These are phyloP conservation scores for Vigna radiata DNA, from an alignment of 306 rosid species.

Conservation along the genomic window DNA sequence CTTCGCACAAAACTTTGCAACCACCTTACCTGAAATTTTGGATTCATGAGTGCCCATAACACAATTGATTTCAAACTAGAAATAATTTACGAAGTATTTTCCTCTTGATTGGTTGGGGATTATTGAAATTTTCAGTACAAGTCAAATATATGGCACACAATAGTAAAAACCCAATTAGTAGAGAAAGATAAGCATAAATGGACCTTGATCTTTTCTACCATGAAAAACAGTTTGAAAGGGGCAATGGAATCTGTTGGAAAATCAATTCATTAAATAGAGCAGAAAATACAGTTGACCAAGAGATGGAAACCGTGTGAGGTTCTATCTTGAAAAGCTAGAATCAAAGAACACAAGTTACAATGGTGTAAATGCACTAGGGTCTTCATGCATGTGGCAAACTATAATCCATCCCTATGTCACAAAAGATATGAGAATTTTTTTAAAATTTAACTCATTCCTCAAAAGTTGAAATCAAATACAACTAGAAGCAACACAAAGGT, in stretches of 20 bases:
- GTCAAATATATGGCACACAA: background rate
- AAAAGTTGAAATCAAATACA: conserved; percentile 11
- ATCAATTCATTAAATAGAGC: background rate
- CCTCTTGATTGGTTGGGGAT: background rate
- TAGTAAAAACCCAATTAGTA: background rate
- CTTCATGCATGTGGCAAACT: background rate
- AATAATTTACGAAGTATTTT: conserved; percentile 4
- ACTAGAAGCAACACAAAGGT: background rate
- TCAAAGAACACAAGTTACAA: background rate
- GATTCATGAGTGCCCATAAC: conserved; percentile 44
- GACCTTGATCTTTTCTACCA: background rate
- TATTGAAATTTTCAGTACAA: conserved; percentile 20
- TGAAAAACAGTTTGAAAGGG: conserved; percentile 2
- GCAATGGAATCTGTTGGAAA: background rate
- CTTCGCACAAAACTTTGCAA: conserved; percentile 96
- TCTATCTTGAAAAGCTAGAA: background rate
- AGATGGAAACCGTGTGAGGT: conserved; percentile 3
- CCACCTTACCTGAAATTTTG: conserved; percentile 86
- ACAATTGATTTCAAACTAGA: conserved; percentile 9
- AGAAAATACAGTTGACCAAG: background rate
- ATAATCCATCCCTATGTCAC: background rate
- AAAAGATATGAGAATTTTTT: background rate
- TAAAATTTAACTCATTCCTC: background rate
- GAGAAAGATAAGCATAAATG: background rate
- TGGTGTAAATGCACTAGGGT: background rate